Percentiles rank a stretch among this genome's conserved stretches.
These are phyloP conservation scores for Escallonia rubra DNA, from an alignment of 129 eudicot genomes.

Conservation along the genomic window DNA sequence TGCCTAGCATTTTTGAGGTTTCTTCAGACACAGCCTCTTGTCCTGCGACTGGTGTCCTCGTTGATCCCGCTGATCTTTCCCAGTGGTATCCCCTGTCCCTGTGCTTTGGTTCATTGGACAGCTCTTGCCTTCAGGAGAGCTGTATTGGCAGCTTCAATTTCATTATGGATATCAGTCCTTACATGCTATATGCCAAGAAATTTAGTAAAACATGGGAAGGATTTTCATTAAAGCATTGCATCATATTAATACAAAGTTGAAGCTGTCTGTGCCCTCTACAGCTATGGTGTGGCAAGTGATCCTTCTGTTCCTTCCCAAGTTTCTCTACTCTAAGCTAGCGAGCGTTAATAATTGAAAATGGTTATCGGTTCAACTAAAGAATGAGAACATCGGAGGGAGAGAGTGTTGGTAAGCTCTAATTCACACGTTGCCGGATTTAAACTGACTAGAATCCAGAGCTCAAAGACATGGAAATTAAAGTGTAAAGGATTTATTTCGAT, in stretches of 20 bases:
- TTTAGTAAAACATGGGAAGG: constrained; percentile 67
- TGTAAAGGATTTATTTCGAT: too few species aligned
- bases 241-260: constrained; percentile 36
- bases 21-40: constrained; percentile 75
- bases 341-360: too few species aligned
- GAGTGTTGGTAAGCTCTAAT: too few species aligned
- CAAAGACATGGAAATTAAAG: too few species aligned
- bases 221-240: constrained; percentile 48
- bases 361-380: too few species aligned
- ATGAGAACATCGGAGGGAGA: too few species aligned
- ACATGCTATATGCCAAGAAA: constrained; percentile 31
- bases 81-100: constrained; percentile 45
- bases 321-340: too few species aligned
- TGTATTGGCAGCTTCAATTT: constrained; percentile 60
- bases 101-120: constrained; percentile 47
- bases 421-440: too few species aligned
- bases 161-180: constrained; percentile 55
- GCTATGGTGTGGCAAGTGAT: constrained; percentile 79
- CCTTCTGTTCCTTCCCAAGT: too few species aligned
- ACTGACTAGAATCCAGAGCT: too few species aligned
- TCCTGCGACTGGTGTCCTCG: constrained; percentile 59
- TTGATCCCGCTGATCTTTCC: constrained; percentile 48
- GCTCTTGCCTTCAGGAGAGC: constrained; percentile 60
- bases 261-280: constrained; percentile 85
- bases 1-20: constrained; percentile 64